Evolutionary conservation across 2,329 filamentous ascomycete genomes (phyloP).

Genomic region (Dryadomyces quercus-mongolicae): DNA sequence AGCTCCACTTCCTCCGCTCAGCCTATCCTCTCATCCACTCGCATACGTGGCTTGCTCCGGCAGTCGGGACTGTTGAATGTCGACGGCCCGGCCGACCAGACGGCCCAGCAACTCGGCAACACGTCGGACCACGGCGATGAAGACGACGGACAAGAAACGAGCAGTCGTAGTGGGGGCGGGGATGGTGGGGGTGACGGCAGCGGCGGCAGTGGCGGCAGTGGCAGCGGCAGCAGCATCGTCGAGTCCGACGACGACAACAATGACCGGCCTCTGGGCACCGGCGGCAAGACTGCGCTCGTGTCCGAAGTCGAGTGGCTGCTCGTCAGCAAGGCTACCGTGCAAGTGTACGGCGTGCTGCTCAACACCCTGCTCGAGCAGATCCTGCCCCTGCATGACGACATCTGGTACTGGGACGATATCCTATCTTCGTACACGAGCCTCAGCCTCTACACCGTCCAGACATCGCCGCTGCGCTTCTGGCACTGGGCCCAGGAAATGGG

Average conservation of each 20-base stretch:
- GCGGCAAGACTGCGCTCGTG: slow-evolving; percentile 44
- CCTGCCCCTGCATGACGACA: slow-evolving; percentile 70
- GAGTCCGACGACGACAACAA: not conserved
- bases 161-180: too few relatives aligned
- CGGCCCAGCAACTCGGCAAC: not conserved
- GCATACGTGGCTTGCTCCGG: slow-evolving; percentile 49
- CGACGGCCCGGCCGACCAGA: slow-evolving; percentile 10
- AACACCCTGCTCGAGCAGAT: slow-evolving; percentile 71
- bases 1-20: slow-evolving; percentile 57
- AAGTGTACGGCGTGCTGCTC: slow-evolving; percentile 73
- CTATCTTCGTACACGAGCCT: slow-evolving; percentile 67
- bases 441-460: slow-evolving; percentile 76
- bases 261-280: not conserved
- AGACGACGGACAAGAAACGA: slow-evolving; percentile 7
- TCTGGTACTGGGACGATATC: slow-evolving; percentile 93
- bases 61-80: slow-evolving; percentile 45
- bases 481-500: slow-evolving; percentile 40
- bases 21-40: slow-evolving; percentile 45
- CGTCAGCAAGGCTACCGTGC: slow-evolving; percentile 82
- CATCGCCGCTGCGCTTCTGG: slow-evolving; percentile 65
- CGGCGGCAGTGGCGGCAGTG: too few relatives aligned
- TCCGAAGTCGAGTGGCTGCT: slow-evolving; percentile 82
- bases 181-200: not conserved
- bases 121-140: not conserved
- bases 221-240: too few relatives aligned